These are phyloP conservation scores for Chaetomium globosum DNA, from an alignment of 2,329 filamentous ascomycete genomes.

Conservation along the genomic window DNA sequence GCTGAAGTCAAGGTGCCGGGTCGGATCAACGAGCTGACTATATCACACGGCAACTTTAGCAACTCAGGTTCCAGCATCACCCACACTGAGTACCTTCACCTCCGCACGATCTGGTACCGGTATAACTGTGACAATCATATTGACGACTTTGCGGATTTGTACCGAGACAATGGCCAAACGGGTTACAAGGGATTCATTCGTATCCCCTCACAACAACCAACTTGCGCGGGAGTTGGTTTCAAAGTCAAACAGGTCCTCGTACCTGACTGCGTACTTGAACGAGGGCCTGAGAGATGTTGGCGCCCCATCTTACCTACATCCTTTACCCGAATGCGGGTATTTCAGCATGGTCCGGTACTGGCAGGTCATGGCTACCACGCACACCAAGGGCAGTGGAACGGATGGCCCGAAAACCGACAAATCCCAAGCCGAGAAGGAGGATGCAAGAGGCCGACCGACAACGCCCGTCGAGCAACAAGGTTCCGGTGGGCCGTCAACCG, in stretches of 20 bases:
- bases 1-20: background rate
- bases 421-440: too few species aligned
- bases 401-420: background rate
- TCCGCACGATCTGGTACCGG: constrained; percentile 13
- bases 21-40: background rate
- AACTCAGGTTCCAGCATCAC: constrained; percentile 2
- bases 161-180: background rate
- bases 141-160: background rate
- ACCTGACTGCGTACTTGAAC: background rate
- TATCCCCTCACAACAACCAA: background rate
- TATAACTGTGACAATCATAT: background rate
- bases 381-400: background rate
- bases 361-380: constrained; percentile 4
- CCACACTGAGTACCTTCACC: constrained; percentile 16
- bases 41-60: background rate
- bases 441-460: background rate
- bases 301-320: background rate
- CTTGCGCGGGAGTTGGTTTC: background rate
- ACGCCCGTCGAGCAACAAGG: background rate
- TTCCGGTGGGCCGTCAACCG: background rate
- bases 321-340: background rate
- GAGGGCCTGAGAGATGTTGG: background rate
- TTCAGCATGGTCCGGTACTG: constrained; percentile 13
- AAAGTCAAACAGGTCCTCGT: too few species aligned
- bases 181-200: constrained; percentile 13